phyloP scores from a whole-genome alignment of 352 stramenopile genomes.

The Peronospora farinosa region DNA sequence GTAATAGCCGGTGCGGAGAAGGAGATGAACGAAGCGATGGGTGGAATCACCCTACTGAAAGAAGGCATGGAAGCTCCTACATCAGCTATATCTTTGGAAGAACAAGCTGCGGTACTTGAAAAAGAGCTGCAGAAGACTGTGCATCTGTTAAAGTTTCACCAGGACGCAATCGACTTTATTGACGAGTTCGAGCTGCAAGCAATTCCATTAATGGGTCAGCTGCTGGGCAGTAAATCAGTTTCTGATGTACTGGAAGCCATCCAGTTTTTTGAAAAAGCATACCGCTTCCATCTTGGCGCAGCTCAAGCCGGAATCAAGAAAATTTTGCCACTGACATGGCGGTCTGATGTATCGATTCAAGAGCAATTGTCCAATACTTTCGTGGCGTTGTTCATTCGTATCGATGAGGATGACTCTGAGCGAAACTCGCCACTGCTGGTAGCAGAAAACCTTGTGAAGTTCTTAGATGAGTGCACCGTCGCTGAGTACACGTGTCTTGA shows the following conservation, averaged over 20 bases:
- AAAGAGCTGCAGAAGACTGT: slow-evolving; percentile 74
- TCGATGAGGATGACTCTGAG: slow-evolving; percentile 38
- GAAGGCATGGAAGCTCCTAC: slow-evolving; percentile 2
- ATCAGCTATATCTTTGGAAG: slow-evolving; percentile 21
- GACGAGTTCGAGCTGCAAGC: slow-evolving; percentile 83
- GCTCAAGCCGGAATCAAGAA: slow-evolving; percentile 88
- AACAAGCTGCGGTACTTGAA: slow-evolving; percentile 43
- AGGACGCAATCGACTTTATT: slow-evolving; percentile 90
- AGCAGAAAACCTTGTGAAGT: slow-evolving; percentile 64
- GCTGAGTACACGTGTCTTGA: slow-evolving; percentile 75
- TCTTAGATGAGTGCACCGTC: slow-evolving; percentile 70
- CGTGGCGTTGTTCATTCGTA: slow-evolving; percentile 54
- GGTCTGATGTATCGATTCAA: slow-evolving; percentile 80
- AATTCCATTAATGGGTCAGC: slow-evolving; percentile 65
- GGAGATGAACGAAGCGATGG: slow-evolving; percentile 54
- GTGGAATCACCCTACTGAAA: slow-evolving; percentile 17
- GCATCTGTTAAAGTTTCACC: slow-evolving; percentile 86
- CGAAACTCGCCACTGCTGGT: slow-evolving; percentile 38
- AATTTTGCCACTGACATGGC: slow-evolving; percentile 89
- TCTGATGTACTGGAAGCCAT: slow-evolving; percentile 92
- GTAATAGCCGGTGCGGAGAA: slow-evolving; percentile 80
- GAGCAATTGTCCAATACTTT: slow-evolving; percentile 88
- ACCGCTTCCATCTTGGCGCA: slow-evolving; percentile 86
- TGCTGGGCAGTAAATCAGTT: slow-evolving; percentile 87
- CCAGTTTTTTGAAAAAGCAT: slow-evolving; percentile 90